Conservation (phyloP, 805 yeast species). For the Candida maris region DNA sequence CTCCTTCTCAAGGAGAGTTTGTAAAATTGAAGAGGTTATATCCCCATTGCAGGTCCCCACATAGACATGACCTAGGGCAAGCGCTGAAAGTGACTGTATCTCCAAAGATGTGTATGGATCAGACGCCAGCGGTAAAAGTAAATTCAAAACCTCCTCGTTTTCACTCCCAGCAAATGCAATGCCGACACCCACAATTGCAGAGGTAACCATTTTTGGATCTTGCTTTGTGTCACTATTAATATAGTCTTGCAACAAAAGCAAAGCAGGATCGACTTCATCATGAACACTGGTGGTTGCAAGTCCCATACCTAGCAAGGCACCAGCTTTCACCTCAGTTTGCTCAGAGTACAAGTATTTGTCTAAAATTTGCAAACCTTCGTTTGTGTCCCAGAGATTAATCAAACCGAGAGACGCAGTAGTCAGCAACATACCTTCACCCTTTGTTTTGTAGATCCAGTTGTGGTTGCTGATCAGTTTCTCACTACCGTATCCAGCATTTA, state of each 20-base stretch:
- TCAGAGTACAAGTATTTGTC: slow-evolving; percentile 85
- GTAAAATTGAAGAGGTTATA: slow-evolving; percentile 85
- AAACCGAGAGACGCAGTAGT: slow-evolving; percentile 92
- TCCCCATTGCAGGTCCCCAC: slow-evolving; percentile 97
- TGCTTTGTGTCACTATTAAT: slow-evolving; percentile 40
- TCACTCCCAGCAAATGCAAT: slow-evolving; percentile 93
- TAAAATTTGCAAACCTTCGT: slow-evolving; percentile 83
- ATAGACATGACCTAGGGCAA: slow-evolving; percentile 89
- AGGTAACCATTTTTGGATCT: slow-evolving; percentile 61
- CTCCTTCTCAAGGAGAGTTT: slow-evolving; percentile 84
- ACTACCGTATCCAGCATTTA: slow-evolving; percentile 86
- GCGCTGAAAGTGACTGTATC: slow-evolving; percentile 78
- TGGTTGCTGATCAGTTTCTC: slow-evolving; percentile 78
- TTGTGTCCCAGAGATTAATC: slow-evolving; percentile 84
- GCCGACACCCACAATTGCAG: slow-evolving; percentile 90
- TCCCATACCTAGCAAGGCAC: slow-evolving; percentile 95
- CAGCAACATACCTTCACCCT: slow-evolving; percentile 86
- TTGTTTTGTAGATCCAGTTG: slow-evolving; percentile 85
- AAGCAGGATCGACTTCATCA: slow-evolving; percentile 92
- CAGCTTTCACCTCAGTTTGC: slow-evolving; percentile 88
- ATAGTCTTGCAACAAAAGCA: slow-evolving; percentile 80
- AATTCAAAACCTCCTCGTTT: slow-evolving; percentile 73
- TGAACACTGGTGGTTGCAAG: slow-evolving; percentile 88
- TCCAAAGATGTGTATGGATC: slow-evolving; percentile 75
- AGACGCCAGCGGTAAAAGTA: slow-evolving; percentile 77